Percentiles rank a stretch among this genome's conserved stretches.
phyloP scores from a whole-genome alignment of 495 filamentous ascomycete genomes.

The Aspergillus nidulans region DNA sequence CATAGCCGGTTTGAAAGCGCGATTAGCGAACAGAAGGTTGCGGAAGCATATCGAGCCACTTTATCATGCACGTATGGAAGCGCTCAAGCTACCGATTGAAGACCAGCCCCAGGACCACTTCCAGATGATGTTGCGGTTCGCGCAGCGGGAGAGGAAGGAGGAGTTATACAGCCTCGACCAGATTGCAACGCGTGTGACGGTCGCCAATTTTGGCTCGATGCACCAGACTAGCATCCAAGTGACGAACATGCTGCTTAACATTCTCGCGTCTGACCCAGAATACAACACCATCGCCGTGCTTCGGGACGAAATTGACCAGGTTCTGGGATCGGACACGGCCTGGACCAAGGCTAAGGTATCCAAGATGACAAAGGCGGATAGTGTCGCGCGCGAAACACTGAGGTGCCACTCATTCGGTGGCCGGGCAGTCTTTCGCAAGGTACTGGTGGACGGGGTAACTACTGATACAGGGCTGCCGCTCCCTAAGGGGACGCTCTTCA shows the following conservation, averaged over 20 bases:
- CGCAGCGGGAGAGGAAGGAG: conserved; percentile 24
- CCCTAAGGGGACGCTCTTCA: conserved; percentile 28
- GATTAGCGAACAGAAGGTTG: conserved; percentile 4
- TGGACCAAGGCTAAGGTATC: conserved; percentile 33
- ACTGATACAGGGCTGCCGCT: conserved; percentile 27
- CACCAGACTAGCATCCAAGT: conserved; percentile 48
- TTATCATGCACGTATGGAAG: conserved; percentile 16
- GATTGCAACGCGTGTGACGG: conserved; percentile 32
- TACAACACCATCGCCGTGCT: conserved; percentile 32
- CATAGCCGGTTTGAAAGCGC: conserved; percentile 9
- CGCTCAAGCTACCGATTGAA: conserved; percentile 17
- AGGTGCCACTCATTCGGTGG: conserved; percentile 30
- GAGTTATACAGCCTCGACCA: conserved; percentile 24
- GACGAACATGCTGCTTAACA: conserved; percentile 40
- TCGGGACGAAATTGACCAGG: conserved; percentile 23
- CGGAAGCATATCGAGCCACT: conserved; percentile 23
- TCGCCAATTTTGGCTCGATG: conserved; percentile 46
- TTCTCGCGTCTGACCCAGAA: conserved; percentile 33
- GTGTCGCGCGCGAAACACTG: conserved; percentile 37
- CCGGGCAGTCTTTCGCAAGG: conserved; percentile 28
- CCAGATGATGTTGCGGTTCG: conserved; percentile 35
- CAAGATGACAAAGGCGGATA: conserved; percentile 33
- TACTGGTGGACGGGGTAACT: conserved; percentile 17
- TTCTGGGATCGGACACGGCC: conserved; percentile 8
- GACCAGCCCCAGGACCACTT: conserved; percentile 28